A percentile compares a stretch with the other conserved stretches of the same genome.
These are phyloP conservation scores for Plasmopara halstedii DNA, from an alignment of 352 stramenopile species.

Conservation along the genomic window DNA sequence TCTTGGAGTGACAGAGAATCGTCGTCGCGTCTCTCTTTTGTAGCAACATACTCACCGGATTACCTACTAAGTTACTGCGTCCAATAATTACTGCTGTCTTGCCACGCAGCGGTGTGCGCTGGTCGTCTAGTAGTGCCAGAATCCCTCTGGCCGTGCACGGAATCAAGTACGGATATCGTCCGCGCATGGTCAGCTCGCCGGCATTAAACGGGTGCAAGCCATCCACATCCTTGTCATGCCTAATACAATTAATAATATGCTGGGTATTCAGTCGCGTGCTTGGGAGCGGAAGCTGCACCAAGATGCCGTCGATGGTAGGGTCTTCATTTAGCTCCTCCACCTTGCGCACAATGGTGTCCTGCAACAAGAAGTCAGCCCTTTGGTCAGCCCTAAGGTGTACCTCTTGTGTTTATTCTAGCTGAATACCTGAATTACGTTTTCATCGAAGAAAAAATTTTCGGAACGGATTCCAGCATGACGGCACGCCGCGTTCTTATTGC, in stretches of 20 bases:
- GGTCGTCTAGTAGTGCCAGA: slow-evolving; percentile 91
- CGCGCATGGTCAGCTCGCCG: slow-evolving; percentile 83
- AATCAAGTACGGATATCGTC: slow-evolving; percentile 85
- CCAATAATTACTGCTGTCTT: slow-evolving; percentile 97
- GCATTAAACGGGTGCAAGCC: slow-evolving; percentile 97
- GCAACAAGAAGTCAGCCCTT: neutral
- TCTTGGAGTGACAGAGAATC: slow-evolving; percentile 96
- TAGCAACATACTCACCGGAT: slow-evolving; percentile 93
- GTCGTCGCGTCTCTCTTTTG: slow-evolving; percentile 96
- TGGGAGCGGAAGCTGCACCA: slow-evolving; percentile 91
- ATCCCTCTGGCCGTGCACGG: slow-evolving; percentile 98
- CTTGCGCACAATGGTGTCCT: slow-evolving; percentile 54
- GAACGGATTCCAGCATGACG: slow-evolving; percentile 89
- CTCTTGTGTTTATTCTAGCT: neutral
- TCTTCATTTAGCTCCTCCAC: slow-evolving; percentile 72
- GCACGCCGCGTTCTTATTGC: slow-evolving; percentile 97
- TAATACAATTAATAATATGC: slow-evolving; percentile 90
- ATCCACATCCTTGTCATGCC: slow-evolving; percentile 97
- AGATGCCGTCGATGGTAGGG: slow-evolving; percentile 73
- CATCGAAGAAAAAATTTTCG: slow-evolving; percentile 81
- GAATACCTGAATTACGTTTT: slow-evolving; percentile 48
- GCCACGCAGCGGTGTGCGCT: slow-evolving; percentile 84
- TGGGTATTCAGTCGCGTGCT: slow-evolving; percentile 88
- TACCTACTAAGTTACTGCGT: slow-evolving; percentile 96
- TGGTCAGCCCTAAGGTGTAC: too few species aligned